Base-by-base conservation (phyloP, 768 basidiomycete genomes). In the Calocybe indica region DNA sequence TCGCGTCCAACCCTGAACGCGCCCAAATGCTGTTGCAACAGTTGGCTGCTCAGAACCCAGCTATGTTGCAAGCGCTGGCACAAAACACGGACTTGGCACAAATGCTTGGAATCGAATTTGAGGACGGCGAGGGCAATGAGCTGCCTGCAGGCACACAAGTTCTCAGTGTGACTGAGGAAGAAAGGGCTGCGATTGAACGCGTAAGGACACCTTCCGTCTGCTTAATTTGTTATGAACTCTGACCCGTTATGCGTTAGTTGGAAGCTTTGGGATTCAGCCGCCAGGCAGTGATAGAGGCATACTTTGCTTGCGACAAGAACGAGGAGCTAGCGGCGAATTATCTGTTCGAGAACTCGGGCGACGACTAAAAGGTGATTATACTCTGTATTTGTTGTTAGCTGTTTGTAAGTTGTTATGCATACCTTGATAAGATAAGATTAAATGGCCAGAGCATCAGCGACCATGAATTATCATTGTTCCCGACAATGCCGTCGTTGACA, bases 261-360 rank as follows among this genome's bases (percentile, higher is more conserved):
- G 80, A 90, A 67, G 84, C 71, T 1, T 80, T 98, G 40, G 95
- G 96, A 1, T 98, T 99, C 65, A 65, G 88, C 12, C 78, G 91
- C 36, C 75, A 92, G 38, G 71, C 72, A 0, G 95, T 76, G n/a
- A 68, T 94, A 33, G 81, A 97, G 65, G 96, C 96, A 1, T 99
- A 89, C 67, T 80, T 95, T 61, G 88, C 85, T 1, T 97, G 94
- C 65, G 96, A 92, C 64, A 92, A 90, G 77, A 92, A 98, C 60
- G 96, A 98, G 68, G 92, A 97, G 61, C 68, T 94, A 13, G 93
- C 96, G 7, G 96, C 95, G 10, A 96, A 96, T 60, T 95, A 85
- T 58, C 65, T 97, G 57, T 94, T 97, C 53, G 93, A 95, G 56
- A 58, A 68, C 47, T 71, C 72, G 29, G 84, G 82, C 57, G 82